Conservation (phyloP, 2,329 filamentous ascomycete genomes). For the Fusarium udum region DNA sequence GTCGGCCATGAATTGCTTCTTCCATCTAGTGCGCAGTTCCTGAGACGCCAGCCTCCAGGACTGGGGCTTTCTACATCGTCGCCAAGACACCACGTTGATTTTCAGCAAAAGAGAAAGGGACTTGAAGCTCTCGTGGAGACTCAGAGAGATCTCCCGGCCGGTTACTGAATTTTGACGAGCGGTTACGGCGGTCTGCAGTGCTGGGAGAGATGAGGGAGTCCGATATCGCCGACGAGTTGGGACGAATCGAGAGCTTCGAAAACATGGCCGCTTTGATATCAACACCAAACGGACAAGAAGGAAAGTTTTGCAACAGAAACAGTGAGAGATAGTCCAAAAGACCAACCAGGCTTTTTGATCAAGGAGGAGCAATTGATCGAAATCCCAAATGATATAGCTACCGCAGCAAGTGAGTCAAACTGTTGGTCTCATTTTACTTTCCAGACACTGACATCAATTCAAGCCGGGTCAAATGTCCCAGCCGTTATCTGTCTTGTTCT, state of each 20-base stretch:
- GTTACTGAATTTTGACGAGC: too few relatives aligned
- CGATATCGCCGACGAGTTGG: background rate
- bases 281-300: background rate
- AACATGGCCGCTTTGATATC: background rate
- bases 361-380: background rate
- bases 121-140: rapidly evolving
- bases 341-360: background rate
- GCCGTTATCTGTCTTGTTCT: background rate
- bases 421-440: background rate
- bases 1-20: background rate
- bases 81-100: background rate
- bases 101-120: background rate
- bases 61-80: background rate
- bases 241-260: background rate
- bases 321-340: background rate
- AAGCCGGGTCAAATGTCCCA: background rate
- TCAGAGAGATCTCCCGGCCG: rapidly evolving
- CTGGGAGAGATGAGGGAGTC: background rate
- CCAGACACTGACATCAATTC: background rate
- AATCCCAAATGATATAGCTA: background rate
- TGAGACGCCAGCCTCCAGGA: background rate
- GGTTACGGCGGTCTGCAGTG: background rate
- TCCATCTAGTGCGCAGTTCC: background rate
- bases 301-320: background rate
- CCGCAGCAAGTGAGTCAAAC: background rate